These are phyloP conservation scores for Boeremia exigua DNA, from an alignment of 2,329 filamentous ascomycete species.

Conservation along the genomic window DNA sequence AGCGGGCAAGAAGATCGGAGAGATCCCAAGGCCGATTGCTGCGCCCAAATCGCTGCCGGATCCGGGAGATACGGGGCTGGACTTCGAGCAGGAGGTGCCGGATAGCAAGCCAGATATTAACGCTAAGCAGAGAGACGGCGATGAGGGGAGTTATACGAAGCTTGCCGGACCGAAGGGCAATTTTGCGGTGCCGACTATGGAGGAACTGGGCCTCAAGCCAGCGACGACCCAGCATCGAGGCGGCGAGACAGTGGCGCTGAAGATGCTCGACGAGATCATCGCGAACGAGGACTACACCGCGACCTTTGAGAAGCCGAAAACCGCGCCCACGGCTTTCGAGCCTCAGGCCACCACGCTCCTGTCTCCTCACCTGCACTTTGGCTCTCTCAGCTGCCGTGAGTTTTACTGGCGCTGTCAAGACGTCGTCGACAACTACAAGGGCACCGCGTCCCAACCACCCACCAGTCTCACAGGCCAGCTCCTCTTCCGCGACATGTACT, in stretches of 20 bases:
- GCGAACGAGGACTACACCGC: conserved; percentile 70
- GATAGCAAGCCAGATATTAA: conserved; percentile 66
- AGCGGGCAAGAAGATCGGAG: conserved; percentile 66
- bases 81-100: conserved; percentile 64
- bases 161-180: conserved; percentile 72
- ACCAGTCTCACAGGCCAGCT: conserved; percentile 75
- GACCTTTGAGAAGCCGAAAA: conserved; percentile 78
- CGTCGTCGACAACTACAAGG: conserved; percentile 64
- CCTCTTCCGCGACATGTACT: conserved; percentile 84
- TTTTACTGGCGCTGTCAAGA: conserved; percentile 76
- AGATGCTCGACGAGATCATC: conserved; percentile 64
- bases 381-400: conserved; percentile 70
- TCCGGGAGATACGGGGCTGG: conserved; percentile 67
- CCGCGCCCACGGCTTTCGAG: conserved; percentile 74
- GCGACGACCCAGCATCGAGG: conserved; percentile 72
- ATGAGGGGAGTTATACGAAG: conserved; percentile 64
- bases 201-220: conserved; percentile 67
- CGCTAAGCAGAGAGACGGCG: conserved; percentile 57
- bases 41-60: conserved; percentile 66
- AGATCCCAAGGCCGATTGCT: conserved; percentile 66
- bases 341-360: conserved; percentile 76
- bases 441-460: conserved; percentile 64
- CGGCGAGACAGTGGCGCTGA: conserved; percentile 71
- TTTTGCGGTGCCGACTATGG: conserved; percentile 73
- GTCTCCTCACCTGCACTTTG: conserved; percentile 77